Base-by-base conservation (phyloP, 441 rosid species). In the Populus hybrid region DNA sequence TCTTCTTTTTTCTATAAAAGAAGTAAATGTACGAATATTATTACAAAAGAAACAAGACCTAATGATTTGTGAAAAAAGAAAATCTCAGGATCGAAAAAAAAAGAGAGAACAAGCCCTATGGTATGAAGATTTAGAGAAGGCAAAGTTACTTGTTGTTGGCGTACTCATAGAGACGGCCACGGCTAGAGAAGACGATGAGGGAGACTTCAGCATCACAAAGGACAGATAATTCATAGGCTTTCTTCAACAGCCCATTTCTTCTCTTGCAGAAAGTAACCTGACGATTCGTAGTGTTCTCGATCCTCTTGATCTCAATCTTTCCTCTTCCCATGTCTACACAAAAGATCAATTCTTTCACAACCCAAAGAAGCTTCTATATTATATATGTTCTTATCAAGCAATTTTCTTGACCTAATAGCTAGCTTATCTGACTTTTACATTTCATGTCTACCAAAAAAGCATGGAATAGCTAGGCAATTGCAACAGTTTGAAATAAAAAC, bases 221-320 rank as follows among this genome's bases (percentile, higher is more conserved):
- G 10, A 90, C 88, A 0, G 93, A 86, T 2, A 90, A 67, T 66
- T 90, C 94, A 69, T 89, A 89, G 74, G 92, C 91, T 75, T 90
- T 90, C 83, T 90, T 90, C 79, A 90, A 34, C 42, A 90, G 81
- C 5, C 94, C 94, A 78, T 87, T 90, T 78, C 94, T 89, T 35
- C 92, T 84, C 89, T 90, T 90, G 87, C 91, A 89, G 74, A 89
- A 90, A 46, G 92, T 90, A 54, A 90, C 94, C 75, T 90, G 94
- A 35, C 94, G 89, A 69, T 84, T 90, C 5, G 92, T 89, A 1
- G 94, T 85, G 89, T 90, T 89, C 86, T 89, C 92, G 57, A 90
- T 90, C 88, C 92, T 86, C 86, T 89, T 90, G 83, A 90, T 90
- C 84, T 90, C 94, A 14, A 90, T 89, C 88, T 90, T 90, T 74